Base-by-base conservation (phyloP, 805 yeast genomes). In the Candida pseudofarinosa region DNA sequence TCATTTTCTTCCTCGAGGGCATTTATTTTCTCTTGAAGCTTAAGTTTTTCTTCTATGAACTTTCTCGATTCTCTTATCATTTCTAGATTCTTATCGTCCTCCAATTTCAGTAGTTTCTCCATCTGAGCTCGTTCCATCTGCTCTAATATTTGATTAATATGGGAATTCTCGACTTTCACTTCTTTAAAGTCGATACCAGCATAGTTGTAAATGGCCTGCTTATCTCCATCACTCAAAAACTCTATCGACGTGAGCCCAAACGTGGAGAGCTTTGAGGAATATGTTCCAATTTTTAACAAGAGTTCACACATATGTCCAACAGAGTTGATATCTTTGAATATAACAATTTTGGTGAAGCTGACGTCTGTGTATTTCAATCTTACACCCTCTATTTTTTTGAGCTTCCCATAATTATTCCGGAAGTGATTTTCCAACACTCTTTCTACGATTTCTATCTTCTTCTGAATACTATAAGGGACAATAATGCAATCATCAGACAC, bases 181-280 rank as follows among this genome's bases (percentile, higher is more conserved):
- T 44, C 43, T 13, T 28, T 37, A 2, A 44, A 39, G 18, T 37
- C 41, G n/a, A 26, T 34, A 4, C 44, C 47, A 33, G 49, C 44
- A 36, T 49, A 49, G 6, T 39, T 38, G 13, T 43, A 36, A 32
- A 53, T 44, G 2, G 47, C 31, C 17, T 18, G 16, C 31, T 45
- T 49, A 19, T 55, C 56, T 10, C 38, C 42, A 7, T 54, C 54
- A 17, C 38, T 33, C 16, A 58, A 33, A 40, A 50, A 51, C 19
- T 50, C 50, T 19, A 56, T 43, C 6, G 50, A 46, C 7, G 54
- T 45, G 19, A 56, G 45, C 3, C 58, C 60, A 35, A 51, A 44
- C 4, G 52, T 43, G 2, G 59, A 43, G n/a, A 43, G 37, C 30
- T 43, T 53, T 3, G 63, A 58, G 2, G 63, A 53, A 28, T 41